Evolutionary conservation across 2,329 filamentous ascomycete species (phyloP), one percentile per base, ranked within the genome.

Genomic region (Colletotrichum tofieldiae): DNA sequence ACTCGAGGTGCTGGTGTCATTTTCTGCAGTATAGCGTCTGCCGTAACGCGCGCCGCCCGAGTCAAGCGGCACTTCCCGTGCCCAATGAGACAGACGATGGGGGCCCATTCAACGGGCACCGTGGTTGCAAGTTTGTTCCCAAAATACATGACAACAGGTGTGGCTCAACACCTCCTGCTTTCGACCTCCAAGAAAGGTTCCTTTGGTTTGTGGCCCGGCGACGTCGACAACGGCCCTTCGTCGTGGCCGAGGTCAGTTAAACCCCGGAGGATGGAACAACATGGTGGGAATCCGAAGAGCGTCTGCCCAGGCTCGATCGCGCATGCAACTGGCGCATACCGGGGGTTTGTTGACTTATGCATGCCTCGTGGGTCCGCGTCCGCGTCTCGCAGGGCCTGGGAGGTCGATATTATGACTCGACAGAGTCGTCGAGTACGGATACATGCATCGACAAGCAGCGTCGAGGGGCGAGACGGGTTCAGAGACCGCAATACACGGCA

Each of bases 1-100:
- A 26, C 51, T 16, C 2, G 16, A 49, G 26, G 18, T 12, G 5
- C 26, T 18, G 16, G 6, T 11, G 16, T 2, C 26, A 9, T 5
- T 29, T 20, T 20, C 26, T 32, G 14, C 26, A 26, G 26, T 20
- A 32, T 9, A 12, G 49, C 23, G 23, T 51, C 12, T 51, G 49
- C 39, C 29, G 39, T 39, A 52, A 65, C 51, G 41, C 56, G 62
- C 54, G 58, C 51, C 39, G 43, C 68, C 41, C n/a, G 56, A 71
- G 68, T 71, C 68, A 68, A 59, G 60, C 65, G 29, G 43, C 52
- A 63, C 47, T 59, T 69, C 54, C 65, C 59, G 37, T 52, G 52
- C 29, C 49, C 55, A 51, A 60, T 47, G 29, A 68, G 51, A 64
- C 58, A 26, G 23, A 26, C 23, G 1, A 26, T 45, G 37, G 68